Evolutionary conservation across 768 basidiomycete genomes (phyloP).

Genomic region (Gloeopeniophorella convolvens): DNA sequence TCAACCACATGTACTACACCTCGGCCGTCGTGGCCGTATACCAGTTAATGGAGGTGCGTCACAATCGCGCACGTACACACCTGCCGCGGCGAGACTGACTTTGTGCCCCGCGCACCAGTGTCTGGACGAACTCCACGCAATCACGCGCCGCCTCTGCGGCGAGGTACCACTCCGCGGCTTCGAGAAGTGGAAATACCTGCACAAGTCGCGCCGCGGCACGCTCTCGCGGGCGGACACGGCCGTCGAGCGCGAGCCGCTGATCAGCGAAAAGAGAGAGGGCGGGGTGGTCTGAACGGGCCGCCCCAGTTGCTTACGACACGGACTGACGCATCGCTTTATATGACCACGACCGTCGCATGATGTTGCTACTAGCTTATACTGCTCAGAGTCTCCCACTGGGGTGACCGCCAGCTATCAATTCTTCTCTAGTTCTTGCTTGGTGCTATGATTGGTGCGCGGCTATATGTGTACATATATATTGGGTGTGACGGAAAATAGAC

Average conservation of each 20-base stretch:
- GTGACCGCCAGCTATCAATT: no score
- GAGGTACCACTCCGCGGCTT: slow-evolving; percentile 15
- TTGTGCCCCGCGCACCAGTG: no score
- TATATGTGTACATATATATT: no score
- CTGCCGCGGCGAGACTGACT: no score
- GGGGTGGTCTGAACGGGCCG: background rate
- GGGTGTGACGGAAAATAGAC: no score
- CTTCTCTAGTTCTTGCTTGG: no score
- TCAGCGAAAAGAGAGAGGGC: slow-evolving; percentile 1
- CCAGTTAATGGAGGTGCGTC: slow-evolving; percentile 11
- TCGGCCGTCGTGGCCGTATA: slow-evolving; percentile 14
- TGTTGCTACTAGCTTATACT: no score
- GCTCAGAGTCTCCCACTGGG: no score
- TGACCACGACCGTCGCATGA: no score
- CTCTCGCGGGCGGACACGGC: slow-evolving; percentile 5
- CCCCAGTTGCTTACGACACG: no score
- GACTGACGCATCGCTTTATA: background rate
- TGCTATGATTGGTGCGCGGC: no score
- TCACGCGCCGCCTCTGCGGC: slow-evolving; percentile 14
- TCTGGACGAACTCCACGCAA: slow-evolving; percentile 12
- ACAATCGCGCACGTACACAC: no score
- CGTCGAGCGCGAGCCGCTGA: background rate
- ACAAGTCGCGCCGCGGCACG: slow-evolving; percentile 4
- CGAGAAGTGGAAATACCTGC: slow-evolving; percentile 6
- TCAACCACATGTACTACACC: slow-evolving; percentile 16